Conservation (phyloP, 1,284 basidiomycete species). For the Leccinum fuscescens region DNA sequence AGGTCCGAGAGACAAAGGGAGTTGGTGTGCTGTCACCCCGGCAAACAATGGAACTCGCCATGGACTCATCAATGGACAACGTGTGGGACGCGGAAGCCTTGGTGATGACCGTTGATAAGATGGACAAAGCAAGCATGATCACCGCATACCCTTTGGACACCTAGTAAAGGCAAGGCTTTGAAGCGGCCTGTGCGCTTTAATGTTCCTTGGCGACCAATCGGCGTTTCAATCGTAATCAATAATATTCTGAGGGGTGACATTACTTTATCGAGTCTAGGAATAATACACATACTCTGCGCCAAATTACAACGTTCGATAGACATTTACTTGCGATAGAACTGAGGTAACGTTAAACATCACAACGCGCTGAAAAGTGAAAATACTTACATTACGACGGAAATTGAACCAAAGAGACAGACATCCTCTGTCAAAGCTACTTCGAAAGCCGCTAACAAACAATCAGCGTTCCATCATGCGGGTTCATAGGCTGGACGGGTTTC, state of each 20-base stretch:
- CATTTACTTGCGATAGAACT: conserved; percentile 72
- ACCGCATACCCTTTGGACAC: conserved; percentile 1
- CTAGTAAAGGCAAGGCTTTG: conserved; percentile 17
- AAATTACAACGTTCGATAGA: conserved; percentile 8
- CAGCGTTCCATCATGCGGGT: conserved; percentile 8
- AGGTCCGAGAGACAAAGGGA: conserved; percentile 23
- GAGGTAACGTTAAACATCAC: conserved; percentile 17
- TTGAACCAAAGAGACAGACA: conserved; percentile 86
- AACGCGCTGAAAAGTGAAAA: conserved; percentile 3
- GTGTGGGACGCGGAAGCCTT: neutral
- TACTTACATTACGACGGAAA: conserved; percentile 79
- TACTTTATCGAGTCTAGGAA: conserved; percentile 21
- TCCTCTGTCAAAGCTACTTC: conserved; percentile 84
- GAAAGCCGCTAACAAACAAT: conserved; percentile 61
- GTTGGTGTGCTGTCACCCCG: conserved; percentile 9
- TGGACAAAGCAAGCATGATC: conserved; percentile 24
- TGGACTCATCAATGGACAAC: conserved; percentile 5
- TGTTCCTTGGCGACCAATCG: conserved; percentile 8
- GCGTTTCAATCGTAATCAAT: conserved; percentile 4
- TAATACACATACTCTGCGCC: conserved; percentile 17
- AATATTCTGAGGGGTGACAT: conserved; percentile 22
- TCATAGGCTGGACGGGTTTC: neutral
- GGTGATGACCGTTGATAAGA: conserved; percentile 12
- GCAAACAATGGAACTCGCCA: conserved; percentile 12
- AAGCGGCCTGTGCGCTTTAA: neutral